Percentiles rank a stretch among this genome's conserved stretches.
phyloP scores from a whole-genome alignment of 345 rosid genomes.

The Ceriops tagal region DNA sequence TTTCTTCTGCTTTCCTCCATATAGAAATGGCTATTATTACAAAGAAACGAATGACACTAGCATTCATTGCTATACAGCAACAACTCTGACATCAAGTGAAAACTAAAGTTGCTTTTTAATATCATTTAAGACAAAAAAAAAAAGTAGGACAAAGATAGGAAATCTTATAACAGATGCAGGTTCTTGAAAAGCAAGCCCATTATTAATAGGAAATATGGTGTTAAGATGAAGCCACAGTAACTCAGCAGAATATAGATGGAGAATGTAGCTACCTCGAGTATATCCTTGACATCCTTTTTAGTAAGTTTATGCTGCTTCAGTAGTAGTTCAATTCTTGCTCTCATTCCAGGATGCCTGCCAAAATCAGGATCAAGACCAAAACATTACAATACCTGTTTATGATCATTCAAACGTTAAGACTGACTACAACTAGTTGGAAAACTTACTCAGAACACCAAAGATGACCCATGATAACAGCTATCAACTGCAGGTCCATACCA shows the following conservation, averaged over 20 bases:
- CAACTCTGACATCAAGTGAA: no score
- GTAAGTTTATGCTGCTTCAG: slow-evolving; percentile 90
- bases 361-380: slow-evolving; percentile 5
- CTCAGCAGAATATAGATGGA: neutral
- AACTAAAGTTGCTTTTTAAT: no score
- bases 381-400: neutral
- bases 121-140: no score
- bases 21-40: no score
- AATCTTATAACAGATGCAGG: no score
- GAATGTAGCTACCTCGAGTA: slow-evolving; percentile 64
- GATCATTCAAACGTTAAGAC: slow-evolving; percentile 7
- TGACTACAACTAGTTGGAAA: slow-evolving; percentile 2
- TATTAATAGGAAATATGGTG: neutral
- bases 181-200: neutral
- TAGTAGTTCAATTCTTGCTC: slow-evolving; percentile 77
- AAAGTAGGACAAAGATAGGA: no score
- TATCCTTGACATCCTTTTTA: slow-evolving; percentile 60
- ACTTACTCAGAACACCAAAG: slow-evolving; percentile 98
- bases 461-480: slow-evolving; percentile 83
- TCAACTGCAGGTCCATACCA: slow-evolving; percentile 52
- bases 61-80: no score
- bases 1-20: no score
- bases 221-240: neutral
- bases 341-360: slow-evolving; percentile 67
- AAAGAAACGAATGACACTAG: no score